Percentiles rank a stretch among this genome's conserved stretches.
These are phyloP conservation scores for Coprinopsis strossmayeri DNA, from an alignment of 768 basidiomycete species.

Conservation along the genomic window DNA sequence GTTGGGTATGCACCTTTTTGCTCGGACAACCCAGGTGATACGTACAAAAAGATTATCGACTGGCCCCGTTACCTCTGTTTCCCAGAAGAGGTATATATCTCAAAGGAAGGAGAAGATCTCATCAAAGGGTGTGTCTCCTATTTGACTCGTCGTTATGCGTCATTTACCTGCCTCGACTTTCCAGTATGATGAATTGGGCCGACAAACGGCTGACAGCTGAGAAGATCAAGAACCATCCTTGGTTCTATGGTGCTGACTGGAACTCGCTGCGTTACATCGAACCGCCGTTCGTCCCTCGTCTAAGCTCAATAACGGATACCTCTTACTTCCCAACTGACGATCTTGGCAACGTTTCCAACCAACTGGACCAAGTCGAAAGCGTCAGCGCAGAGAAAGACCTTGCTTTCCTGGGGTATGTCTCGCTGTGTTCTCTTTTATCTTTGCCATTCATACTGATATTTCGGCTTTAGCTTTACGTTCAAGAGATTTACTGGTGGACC, in stretches of 20 bases:
- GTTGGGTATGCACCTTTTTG: constrained; percentile 99
- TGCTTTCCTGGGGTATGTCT: constrained; percentile 55
- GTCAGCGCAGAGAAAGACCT: constrained; percentile 63
- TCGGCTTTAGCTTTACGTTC: constrained; percentile 65
- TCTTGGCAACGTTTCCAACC: constrained; percentile 61
- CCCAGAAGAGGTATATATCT: constrained; percentile 93
- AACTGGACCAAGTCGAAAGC: constrained; percentile 53
- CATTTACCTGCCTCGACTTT: constrained; percentile 5
- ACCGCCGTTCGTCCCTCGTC: constrained; percentile 90
- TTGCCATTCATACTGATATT: constrained; percentile 9
- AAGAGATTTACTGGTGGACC: constrained; percentile 55
- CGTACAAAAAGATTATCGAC: constrained; percentile 97
- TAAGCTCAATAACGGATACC: constrained; percentile 89
- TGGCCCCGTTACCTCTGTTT: constrained; percentile 90
- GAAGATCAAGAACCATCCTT: constrained; percentile 88
- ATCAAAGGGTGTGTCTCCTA: constrained; percentile 59
- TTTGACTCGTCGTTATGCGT: not conserved
- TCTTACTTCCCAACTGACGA: constrained; percentile 97
- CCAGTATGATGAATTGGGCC: constrained; percentile 81
- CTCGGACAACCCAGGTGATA: constrained; percentile 93
- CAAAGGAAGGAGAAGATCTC: constrained; percentile 85
- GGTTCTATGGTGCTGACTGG: constrained; percentile 97
- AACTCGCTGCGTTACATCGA: constrained; percentile 84
- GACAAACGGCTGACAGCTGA: constrained; percentile 70
- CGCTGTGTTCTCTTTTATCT: not conserved